Base-by-base conservation (phyloP, 1,284 basidiomycete species). In the Cutaneotrichosporon dermatis region DNA sequence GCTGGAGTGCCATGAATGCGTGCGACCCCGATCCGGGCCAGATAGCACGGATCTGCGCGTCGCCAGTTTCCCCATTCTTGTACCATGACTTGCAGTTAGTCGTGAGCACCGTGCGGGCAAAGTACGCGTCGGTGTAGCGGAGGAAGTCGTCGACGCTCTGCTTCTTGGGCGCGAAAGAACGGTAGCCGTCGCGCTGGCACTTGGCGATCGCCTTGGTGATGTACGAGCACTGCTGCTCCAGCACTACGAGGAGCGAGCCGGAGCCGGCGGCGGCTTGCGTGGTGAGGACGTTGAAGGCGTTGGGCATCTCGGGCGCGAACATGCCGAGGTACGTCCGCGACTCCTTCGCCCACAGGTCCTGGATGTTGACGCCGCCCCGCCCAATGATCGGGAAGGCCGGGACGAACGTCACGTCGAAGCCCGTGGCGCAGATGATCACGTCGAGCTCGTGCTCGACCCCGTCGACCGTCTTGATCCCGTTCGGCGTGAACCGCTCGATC, bases 141-240 rank as follows among this genome's bases (percentile, higher is more conserved):
- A 67, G 58, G 59, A 63, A 74, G 60, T 76, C 72, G 16, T 68
- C 58, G 6, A 70, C 67, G 0, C 73, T 72, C 15, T 61, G 51
- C 15, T 56, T 50, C 11, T 58, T 71, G 36, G 66, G 64, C 25
- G 63, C 58, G 50, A 74, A 66, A 3, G 41, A 40, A 4, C 3
- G 2, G 52, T 61, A 61, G 2, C 55, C 55, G n/a, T 61, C 59
- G 5, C 55, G 59, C 51, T 61, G 59, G 37, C 55, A 57, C 46
- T 61, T 61, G 35, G 45, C 36, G 35, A 61, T 54, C 25, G 25
- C 37, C 10, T 62, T 62, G 35, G 57, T 66, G 43, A 69, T 61
- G 53, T 63, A 55, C 25, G 61, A 56, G 36, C 35, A 55, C 41
- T 66, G 67, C 54, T 62, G 65, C 53, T 69, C 67, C 11, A 58